A percentile compares a stretch with the other conserved stretches of the same genome.
Conservation (phyloP, 2,329 filamentous ascomycete genomes). For the Hyphodiscus sp. region DNA sequence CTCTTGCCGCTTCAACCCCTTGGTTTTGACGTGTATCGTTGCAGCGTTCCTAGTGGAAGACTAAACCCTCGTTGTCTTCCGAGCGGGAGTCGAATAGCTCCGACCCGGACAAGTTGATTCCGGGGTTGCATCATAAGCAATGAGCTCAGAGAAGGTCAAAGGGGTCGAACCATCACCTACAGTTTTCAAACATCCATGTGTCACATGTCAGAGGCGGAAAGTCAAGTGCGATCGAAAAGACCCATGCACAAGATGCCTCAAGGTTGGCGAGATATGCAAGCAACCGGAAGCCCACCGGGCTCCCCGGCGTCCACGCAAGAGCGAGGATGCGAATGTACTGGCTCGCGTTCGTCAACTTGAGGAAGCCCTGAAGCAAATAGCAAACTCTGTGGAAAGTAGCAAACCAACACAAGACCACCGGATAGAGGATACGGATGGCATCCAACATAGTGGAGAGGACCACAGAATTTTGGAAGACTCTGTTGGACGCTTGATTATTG, state of each 20-base stretch:
- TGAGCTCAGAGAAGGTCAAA: not conserved
- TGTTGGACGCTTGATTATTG: slow-evolving; percentile 3
- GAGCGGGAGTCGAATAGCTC: no score
- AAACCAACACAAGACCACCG: not conserved
- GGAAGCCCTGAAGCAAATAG: not conserved
- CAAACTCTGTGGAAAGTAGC: not conserved
- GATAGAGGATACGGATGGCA: not conserved
- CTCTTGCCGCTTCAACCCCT: no score
- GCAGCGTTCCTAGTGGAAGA: no score
- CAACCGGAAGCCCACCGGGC: slow-evolving; percentile 2
- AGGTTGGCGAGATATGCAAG: not conserved
- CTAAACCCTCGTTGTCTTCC: no score
- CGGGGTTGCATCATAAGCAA: not conserved
- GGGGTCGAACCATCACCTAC: not conserved
- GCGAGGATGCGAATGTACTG: not conserved
- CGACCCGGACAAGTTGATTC: no score
- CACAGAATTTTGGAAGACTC: not conserved
- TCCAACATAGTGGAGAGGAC: not conserved
- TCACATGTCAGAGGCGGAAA: not conserved
- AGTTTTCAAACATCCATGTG: not conserved
- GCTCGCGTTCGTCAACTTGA: slow-evolving; percentile 2
- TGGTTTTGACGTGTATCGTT: no score
- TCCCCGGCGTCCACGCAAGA: not conserved
- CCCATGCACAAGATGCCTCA: not conserved
- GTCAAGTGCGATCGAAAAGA: not conserved